Percentiles rank a stretch among this genome's conserved stretches.
Evolutionary conservation across 345 rosid species (phyloP).

Genomic region (Mangifera indica): DNA sequence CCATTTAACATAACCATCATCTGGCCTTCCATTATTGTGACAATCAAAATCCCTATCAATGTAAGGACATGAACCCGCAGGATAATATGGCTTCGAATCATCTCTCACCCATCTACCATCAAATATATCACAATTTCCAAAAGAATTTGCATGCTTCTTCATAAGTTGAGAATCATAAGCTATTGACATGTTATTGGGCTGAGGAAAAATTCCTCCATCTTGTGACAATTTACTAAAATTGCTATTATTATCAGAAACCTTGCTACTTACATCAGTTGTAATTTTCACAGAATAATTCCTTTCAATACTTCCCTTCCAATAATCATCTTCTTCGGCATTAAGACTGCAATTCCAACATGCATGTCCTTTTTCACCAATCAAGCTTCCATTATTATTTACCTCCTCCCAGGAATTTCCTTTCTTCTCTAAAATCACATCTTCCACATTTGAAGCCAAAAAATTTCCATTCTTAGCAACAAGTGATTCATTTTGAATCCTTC

Average conservation of each 20-base stretch:
- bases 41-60: slow-evolving; percentile 77
- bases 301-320: slow-evolving; percentile 7
- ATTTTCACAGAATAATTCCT: slow-evolving; percentile 16
- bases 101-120: slow-evolving; percentile 83
- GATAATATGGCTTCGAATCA: slow-evolving; percentile 68
- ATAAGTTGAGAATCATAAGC: slow-evolving; percentile 2
- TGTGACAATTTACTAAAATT: slow-evolving; percentile 14
- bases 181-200: not conserved
- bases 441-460: slow-evolving; percentile 9
- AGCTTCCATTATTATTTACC: slow-evolving; percentile 19
- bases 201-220: slow-evolving; percentile 8
- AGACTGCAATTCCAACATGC: slow-evolving; percentile 18
- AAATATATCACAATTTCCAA: slow-evolving; percentile 56
- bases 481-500: slow-evolving; percentile 16
- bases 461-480: slow-evolving; percentile 26
- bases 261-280: not conserved
- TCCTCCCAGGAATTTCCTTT: slow-evolving; percentile 13
- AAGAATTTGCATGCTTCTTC: slow-evolving; percentile 14
- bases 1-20: slow-evolving; percentile 67
- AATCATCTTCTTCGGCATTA: slow-evolving; percentile 5
- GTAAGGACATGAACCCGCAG: slow-evolving; percentile 74
- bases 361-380: slow-evolving; percentile 4
- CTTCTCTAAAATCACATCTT: not conserved
- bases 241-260: not conserved
- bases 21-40: slow-evolving; percentile 68